Evolutionary conservation across 2,329 filamentous ascomycete species (phyloP).

Genomic region (Stagonosporopsis tanaceti): DNA sequence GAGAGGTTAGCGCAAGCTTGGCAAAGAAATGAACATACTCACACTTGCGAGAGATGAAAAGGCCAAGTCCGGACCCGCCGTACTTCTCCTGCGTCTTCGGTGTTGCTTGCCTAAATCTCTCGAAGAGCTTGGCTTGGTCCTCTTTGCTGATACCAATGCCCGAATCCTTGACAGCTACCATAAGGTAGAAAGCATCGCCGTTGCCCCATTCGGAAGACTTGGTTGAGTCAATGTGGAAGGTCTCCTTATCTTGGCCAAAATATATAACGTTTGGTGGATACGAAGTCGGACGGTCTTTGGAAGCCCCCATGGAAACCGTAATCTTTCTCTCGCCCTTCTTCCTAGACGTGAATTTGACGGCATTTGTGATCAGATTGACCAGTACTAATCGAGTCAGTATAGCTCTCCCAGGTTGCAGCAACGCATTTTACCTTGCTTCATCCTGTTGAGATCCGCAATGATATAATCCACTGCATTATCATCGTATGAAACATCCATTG

Average conservation of each 20-base stretch:
- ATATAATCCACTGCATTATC: constrained; percentile 50
- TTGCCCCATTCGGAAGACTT: constrained; percentile 52
- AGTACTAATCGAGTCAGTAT: constrained; percentile 44
- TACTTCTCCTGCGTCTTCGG: constrained; percentile 54
- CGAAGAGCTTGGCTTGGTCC: constrained; percentile 53
- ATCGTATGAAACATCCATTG: constrained; percentile 53
- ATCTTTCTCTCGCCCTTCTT: constrained; percentile 51
- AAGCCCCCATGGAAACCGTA: constrained; percentile 53
- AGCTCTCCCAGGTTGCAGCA: accelerated
- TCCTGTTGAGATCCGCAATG: constrained; percentile 47
- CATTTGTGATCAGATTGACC: constrained; percentile 56
- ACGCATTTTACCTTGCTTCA: constrained; percentile 44
- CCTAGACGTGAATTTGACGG: constrained; percentile 56
- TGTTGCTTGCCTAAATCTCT: constrained; percentile 53
- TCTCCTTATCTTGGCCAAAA: constrained; percentile 48
- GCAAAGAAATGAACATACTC: constrained; percentile 3
- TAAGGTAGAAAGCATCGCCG: constrained; percentile 52
- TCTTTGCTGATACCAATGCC: constrained; percentile 53
- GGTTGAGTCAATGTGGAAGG: constrained; percentile 53
- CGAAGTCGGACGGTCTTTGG: constrained; percentile 46
- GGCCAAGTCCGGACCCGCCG: constrained; percentile 51
- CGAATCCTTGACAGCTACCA: constrained; percentile 55
- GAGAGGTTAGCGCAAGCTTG: not conserved
- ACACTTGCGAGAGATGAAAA: constrained; percentile 51
- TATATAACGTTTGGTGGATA: constrained; percentile 57